phyloP scores from a whole-genome alignment of 1,284 basidiomycete species.

The Puccinia horiana region DNA sequence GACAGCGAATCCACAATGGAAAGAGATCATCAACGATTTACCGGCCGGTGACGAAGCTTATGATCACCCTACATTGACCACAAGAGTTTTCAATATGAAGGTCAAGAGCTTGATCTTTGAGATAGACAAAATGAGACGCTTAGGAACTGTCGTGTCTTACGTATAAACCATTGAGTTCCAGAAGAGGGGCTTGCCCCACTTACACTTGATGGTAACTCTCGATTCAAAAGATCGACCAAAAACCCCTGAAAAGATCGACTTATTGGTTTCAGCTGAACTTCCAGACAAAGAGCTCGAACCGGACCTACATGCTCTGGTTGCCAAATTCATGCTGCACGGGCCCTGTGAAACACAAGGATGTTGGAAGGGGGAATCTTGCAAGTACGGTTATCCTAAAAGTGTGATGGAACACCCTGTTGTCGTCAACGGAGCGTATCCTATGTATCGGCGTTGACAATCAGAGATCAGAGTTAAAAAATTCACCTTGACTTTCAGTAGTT shows the following conservation, averaged over 20 bases:
- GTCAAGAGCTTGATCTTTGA: too few relatives aligned
- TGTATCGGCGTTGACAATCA: neutral
- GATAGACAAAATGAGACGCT: neutral
- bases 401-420: neutral
- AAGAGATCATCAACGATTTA: too few relatives aligned
- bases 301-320: conserved; percentile 57
- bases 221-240: conserved; percentile 51
- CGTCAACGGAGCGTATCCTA: neutral
- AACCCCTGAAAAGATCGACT: conserved; percentile 60
- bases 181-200: conserved; percentile 2
- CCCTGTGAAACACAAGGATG: conserved; percentile 58
- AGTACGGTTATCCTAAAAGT: conserved; percentile 53
- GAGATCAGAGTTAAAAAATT: too few relatives aligned
- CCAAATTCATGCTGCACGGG: conserved; percentile 57
- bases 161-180: neutral
- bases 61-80: too few relatives aligned
- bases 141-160: neutral
- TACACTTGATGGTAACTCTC: neutral
- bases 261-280: conserved; percentile 60
- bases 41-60: too few relatives aligned
- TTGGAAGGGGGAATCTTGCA: conserved; percentile 59
- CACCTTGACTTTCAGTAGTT: too few relatives aligned
- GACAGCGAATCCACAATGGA: too few relatives aligned
- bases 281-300: conserved; percentile 61
- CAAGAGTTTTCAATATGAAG: too few relatives aligned